Evolutionary conservation across 139 green algal genomes (phyloP).

Genomic region (Tetradesmus obliquus): DNA sequence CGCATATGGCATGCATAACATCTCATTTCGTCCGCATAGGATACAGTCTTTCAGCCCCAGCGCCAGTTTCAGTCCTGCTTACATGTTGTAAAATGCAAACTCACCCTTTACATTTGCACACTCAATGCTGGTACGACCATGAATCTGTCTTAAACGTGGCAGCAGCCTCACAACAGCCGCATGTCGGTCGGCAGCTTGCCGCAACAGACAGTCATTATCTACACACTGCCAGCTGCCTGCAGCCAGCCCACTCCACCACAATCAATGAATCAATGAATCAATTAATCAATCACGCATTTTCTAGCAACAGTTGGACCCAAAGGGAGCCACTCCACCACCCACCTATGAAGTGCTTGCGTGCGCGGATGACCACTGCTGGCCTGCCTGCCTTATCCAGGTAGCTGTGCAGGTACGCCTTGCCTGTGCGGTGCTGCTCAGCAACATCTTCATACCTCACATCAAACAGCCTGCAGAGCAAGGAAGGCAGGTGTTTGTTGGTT

Average conservation of each 20-base stretch:
- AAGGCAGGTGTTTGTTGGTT: neutral
- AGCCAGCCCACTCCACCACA: neutral
- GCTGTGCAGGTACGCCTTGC: conserved; percentile 88
- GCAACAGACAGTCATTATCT: neutral
- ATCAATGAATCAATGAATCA: too few species aligned
- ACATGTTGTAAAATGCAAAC: neutral
- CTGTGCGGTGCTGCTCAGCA: conserved; percentile 73
- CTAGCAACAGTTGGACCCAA: too few species aligned
- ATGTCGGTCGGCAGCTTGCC: neutral
- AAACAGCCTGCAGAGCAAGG: conserved; percentile 27
- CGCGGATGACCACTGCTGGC: conserved; percentile 85
- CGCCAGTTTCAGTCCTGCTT: too few species aligned
- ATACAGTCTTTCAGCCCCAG: too few species aligned
- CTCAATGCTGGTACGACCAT: neutral
- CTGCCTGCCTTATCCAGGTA: conserved; percentile 74
- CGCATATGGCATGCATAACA: too few species aligned
- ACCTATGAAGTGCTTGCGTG: conserved; percentile 59
- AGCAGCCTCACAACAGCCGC: too few species aligned
- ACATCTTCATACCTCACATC: conserved; percentile 59
- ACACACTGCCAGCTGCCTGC: neutral
- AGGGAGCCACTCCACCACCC: neutral
- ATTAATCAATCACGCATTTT: too few species aligned
- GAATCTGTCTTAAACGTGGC: too few species aligned
- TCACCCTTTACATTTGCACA: neutral
- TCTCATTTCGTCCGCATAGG: too few species aligned